phyloP scores from a whole-genome alignment of 495 filamentous ascomycete species.

The Xylaria acuta region DNA sequence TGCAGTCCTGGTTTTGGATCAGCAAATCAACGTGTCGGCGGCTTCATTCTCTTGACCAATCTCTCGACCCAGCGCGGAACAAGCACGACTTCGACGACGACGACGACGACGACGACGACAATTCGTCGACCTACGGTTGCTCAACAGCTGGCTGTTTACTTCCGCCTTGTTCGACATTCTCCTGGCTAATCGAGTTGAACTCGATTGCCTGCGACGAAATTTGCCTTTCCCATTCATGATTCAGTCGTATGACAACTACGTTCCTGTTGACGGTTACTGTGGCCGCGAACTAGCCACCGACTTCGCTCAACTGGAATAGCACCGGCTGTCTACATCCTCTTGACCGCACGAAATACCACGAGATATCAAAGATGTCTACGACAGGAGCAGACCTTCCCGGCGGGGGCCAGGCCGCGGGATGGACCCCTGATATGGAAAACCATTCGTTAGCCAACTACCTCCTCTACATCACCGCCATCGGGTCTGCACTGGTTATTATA shows the following conservation, averaged over 20 bases:
- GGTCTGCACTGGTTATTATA: slow-evolving; percentile 49
- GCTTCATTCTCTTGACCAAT: slow-evolving; percentile 3
- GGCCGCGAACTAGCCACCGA: background rate
- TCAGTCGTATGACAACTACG: background rate
- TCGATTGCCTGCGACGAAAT: slow-evolving; percentile 26
- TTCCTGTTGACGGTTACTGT: slow-evolving; percentile 8
- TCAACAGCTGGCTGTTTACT: slow-evolving; percentile 39
- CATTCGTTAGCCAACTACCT: slow-evolving; percentile 55
- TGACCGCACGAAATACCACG: slow-evolving; percentile 4
- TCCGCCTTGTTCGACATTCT: slow-evolving; percentile 28
- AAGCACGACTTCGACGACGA: background rate
- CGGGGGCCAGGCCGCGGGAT: slow-evolving; percentile 39
- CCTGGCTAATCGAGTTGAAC: slow-evolving; percentile 38
- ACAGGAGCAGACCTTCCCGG: slow-evolving; percentile 26
- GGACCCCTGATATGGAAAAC: slow-evolving; percentile 47
- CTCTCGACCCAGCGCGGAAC: background rate
- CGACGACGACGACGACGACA: background rate
- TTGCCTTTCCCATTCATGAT: slow-evolving; percentile 5
- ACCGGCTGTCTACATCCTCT: background rate
- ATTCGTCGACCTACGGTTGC: slow-evolving; percentile 7
- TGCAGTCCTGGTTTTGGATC: background rate
- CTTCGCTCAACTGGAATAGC: background rate
- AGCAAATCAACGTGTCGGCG: background rate
- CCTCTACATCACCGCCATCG: slow-evolving; percentile 51
- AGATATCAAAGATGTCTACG: slow-evolving; percentile 31